Evolutionary conservation across 2,329 filamentous ascomycete species (phyloP).

Genomic region (Trematosphaeria pertusa): DNA sequence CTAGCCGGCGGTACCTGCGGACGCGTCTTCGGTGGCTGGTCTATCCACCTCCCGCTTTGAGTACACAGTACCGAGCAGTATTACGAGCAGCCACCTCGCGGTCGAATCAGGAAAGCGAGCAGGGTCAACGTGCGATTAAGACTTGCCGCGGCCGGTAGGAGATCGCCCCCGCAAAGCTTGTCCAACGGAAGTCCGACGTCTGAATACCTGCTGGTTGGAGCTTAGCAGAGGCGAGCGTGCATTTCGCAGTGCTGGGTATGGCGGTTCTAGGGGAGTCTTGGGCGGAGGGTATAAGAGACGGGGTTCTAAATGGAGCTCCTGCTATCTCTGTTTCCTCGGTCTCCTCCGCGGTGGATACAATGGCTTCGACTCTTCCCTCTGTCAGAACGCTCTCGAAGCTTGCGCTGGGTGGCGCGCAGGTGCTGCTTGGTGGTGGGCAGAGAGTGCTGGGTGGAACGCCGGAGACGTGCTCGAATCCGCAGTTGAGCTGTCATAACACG

Average conservation of each 20-base stretch:
- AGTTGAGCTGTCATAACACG: slow-evolving; percentile 70
- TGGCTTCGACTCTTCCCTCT: slow-evolving; percentile 43
- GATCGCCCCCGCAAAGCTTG: slow-evolving; percentile 2
- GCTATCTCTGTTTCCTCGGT: slow-evolving; percentile 5
- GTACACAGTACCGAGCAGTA: background rate
- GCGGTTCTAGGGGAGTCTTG: too few species aligned
- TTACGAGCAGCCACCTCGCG: too few species aligned
- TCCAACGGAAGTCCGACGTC: too few species aligned
- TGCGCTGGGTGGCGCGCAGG: slow-evolving; percentile 43
- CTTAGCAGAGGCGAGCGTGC: background rate
- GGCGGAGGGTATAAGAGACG: slow-evolving; percentile 9
- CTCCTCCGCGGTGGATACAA: slow-evolving; percentile 18
- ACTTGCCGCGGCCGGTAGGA: background rate
- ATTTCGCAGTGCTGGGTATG: slow-evolving; percentile 3
- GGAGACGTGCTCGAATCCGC: slow-evolving; percentile 46
- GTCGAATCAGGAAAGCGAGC: background rate
- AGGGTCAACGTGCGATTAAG: background rate
- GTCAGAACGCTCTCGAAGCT: slow-evolving; percentile 46
- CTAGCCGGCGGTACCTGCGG: slow-evolving; percentile 10
- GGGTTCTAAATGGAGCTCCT: slow-evolving; percentile 1
- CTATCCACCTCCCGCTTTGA: slow-evolving; percentile 12
- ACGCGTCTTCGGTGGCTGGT: slow-evolving; percentile 12
- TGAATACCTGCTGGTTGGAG: background rate
- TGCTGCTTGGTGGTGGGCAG: slow-evolving; percentile 38
- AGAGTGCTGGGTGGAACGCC: slow-evolving; percentile 34